Evolutionary conservation across 2,329 filamentous ascomycete species (phyloP), one percentile per base, ranked within the genome.

Genomic region (Fusarium solani-melongenae): DNA sequence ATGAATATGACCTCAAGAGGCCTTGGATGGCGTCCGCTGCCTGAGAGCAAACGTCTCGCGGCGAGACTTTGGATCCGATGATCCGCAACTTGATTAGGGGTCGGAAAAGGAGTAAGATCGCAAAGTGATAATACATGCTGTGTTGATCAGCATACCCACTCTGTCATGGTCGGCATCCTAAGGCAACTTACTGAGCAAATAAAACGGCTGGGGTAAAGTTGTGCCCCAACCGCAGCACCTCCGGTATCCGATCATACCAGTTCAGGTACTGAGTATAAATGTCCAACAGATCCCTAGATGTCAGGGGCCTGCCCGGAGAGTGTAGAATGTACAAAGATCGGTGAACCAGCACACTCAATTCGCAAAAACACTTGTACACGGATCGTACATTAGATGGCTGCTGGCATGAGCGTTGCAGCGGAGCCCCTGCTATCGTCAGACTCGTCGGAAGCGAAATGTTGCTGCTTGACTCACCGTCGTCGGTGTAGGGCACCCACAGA

Each of bases 191-290:
- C 92, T 94, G 92, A 39, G 92, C 88, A 69, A 93, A 92, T 22
- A 95, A 82, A 38, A 94, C 92, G 53, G 93, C 91, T 12, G 93
- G 92, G 4, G 92, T 92, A 61, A 93, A 93, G 73, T 92, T 93
- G 68, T 92, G 88, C 2, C 90, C 90, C 4, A 94, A 81, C 24
- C 88, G 85, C 58, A 94, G 83, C 2, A 89, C 87, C 67, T 89
- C 86, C 0, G 92, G 92, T 67, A 95, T 88, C 29, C 84, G 85
- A 66, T 90, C 89, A 78, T 94, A 94, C 92, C 92, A 95, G 61
- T 90, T 88, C 17, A 93, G 85, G 74, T 93, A 94, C 73, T 91
- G 88, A 0, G 88, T 90, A 73, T 94, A 94, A 29, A 90, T 89
- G 56, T 85, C 86, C 10, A 93, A 83, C 2, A 94, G 83, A 41